A percentile compares a stretch with the other conserved stretches of the same genome.
phyloP scores from a whole-genome alignment of 2,329 filamentous ascomycete genomes.

The Colletotrichum sp. region DNA sequence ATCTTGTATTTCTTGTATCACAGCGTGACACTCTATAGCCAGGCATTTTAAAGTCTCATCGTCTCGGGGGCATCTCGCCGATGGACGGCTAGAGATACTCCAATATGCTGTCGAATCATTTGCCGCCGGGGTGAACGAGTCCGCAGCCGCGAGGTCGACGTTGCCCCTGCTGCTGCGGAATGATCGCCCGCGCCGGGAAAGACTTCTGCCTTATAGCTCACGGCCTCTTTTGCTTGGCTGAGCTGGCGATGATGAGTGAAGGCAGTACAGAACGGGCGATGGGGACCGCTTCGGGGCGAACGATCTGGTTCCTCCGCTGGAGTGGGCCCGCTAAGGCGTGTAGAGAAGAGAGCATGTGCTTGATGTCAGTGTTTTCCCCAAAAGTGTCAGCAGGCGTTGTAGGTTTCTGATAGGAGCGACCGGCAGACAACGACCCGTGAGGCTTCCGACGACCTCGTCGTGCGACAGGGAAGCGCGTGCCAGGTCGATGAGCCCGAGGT shows the following conservation, averaged over 20 bases:
- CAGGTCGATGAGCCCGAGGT: background rate
- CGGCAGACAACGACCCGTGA: background rate
- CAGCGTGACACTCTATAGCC: background rate
- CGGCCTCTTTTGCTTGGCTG: background rate
- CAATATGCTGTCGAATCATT: background rate
- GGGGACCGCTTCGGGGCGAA: background rate
- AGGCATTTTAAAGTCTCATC: background rate
- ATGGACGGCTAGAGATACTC: background rate
- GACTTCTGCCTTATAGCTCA: background rate
- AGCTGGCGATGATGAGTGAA: background rate
- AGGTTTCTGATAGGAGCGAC: background rate
- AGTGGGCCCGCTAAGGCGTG: background rate
- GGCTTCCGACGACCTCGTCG: background rate
- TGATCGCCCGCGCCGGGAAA: too few species aligned
- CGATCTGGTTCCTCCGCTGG: background rate
- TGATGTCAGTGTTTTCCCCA: background rate
- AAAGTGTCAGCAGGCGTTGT: background rate
- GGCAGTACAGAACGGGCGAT: background rate
- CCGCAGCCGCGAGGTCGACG: background rate
- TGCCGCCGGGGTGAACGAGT: background rate
- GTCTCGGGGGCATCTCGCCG: background rate
- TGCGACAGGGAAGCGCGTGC: rapidly evolving
- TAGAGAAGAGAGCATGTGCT: background rate
- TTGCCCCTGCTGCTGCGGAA: background rate
- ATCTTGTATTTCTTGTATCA: background rate